phyloP scores from a whole-genome alignment of 257 asterid genomes.

The Leonotis leonurus region DNA sequence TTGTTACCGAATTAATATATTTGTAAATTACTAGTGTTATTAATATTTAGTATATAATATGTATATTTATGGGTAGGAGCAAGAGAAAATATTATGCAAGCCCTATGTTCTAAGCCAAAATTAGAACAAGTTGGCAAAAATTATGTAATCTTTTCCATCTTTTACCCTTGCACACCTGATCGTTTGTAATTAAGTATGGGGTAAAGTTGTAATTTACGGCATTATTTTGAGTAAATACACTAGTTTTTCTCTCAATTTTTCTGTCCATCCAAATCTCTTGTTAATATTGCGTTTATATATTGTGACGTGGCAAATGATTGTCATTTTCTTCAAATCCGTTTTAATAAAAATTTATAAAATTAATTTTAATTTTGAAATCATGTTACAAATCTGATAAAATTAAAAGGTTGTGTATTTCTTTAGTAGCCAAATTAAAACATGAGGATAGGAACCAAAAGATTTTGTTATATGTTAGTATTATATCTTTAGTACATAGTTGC shows the following conservation, averaged over 20 bases:
- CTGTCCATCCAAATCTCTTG: background rate
- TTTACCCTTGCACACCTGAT: constrained; percentile 32
- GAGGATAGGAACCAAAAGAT: too few relatives aligned
- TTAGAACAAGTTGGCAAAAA: constrained; percentile 11
- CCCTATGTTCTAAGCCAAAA: background rate
- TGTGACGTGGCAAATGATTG: too few relatives aligned
- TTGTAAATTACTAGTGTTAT: background rate
- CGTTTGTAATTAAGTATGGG: constrained; percentile 33
- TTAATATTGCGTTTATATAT: too few relatives aligned
- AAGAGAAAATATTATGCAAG: constrained; percentile 16
- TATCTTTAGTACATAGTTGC: background rate
- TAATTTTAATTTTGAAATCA: too few relatives aligned
- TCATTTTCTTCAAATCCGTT: too few relatives aligned
- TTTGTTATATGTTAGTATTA: too few relatives aligned
- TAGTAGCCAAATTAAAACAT: too few relatives aligned
- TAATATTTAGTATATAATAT: too few relatives aligned
- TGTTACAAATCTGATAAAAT: too few relatives aligned
- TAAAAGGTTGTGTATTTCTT: constrained; percentile 1
- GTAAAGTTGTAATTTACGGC: constrained; percentile 26
- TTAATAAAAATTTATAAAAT: too few relatives aligned
- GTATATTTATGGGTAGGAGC: constrained; percentile 20
- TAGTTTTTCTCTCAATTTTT: background rate
- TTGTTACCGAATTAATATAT: constrained; percentile 26
- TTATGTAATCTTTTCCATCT: background rate
- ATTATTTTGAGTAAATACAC: constrained; percentile 19